Evolutionary conservation across 768 basidiomycete species (phyloP).

Genomic region (Suillus subluteus): DNA sequence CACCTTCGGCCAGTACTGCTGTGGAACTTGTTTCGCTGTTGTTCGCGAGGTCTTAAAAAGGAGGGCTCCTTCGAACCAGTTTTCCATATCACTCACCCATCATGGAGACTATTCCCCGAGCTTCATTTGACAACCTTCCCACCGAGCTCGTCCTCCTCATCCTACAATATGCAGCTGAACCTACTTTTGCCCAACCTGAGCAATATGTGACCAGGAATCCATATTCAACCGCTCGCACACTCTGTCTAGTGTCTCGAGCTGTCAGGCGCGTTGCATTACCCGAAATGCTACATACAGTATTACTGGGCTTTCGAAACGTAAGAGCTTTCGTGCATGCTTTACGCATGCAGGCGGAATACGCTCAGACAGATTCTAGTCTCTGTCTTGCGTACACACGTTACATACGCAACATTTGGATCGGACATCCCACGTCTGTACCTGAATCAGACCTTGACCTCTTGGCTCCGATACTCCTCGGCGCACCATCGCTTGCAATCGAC

Average conservation of each 20-base stretch:
- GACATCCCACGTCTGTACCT: constrained; percentile 17
- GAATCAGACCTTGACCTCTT: constrained; percentile 25
- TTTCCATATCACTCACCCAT: neutral
- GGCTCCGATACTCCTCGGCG: constrained; percentile 12
- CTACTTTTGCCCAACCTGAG: constrained; percentile 31
- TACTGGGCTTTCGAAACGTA: constrained; percentile 22
- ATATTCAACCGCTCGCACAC: constrained; percentile 31
- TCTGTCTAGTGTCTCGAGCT: constrained; percentile 38
- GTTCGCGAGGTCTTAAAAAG: neutral
- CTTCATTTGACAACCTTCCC: constrained; percentile 31
- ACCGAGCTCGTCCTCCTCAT: constrained; percentile 32
- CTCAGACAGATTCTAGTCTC: constrained; percentile 22
- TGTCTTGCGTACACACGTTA: constrained; percentile 34
- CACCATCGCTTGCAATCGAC: neutral
- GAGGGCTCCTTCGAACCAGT: neutral
- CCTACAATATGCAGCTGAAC: constrained; percentile 29
- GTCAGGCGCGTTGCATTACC: constrained; percentile 40
- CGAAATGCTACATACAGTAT: constrained; percentile 42
- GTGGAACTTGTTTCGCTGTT: neutral
- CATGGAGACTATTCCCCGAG: constrained; percentile 5
- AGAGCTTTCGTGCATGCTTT: constrained; percentile 37
- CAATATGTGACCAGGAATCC: neutral
- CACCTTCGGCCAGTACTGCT: neutral
- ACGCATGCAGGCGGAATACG: constrained; percentile 26
- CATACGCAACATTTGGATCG: constrained; percentile 41